phyloP scores from a whole-genome alignment of 1,284 basidiomycete species.

The Bjerkandera adusta region DNA sequence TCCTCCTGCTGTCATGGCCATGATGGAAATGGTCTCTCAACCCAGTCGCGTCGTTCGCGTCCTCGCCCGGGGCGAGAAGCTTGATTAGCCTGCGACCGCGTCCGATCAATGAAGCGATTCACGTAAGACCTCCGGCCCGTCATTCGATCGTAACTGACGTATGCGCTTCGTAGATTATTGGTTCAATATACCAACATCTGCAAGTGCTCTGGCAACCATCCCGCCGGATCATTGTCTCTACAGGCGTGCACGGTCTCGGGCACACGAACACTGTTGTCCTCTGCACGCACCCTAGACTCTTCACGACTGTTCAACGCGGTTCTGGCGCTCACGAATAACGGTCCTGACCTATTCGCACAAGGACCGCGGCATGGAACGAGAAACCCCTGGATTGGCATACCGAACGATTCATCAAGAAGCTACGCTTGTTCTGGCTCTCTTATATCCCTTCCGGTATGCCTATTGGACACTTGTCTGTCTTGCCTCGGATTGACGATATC shows the following conservation, averaged over 20 bases:
- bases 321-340: slow-evolving; percentile 3
- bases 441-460: slow-evolving; percentile 4
- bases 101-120: background rate
- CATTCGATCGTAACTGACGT: background rate
- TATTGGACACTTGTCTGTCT: background rate
- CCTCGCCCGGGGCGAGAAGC: slow-evolving; percentile 76
- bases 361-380: background rate
- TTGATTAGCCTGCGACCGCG: slow-evolving; percentile 33
- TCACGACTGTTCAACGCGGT: background rate
- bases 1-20: slow-evolving; percentile 67
- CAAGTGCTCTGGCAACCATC: background rate
- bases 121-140: background rate
- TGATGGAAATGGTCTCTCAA: slow-evolving; percentile 72
- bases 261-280: background rate
- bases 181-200: slow-evolving; percentile 1
- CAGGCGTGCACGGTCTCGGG: background rate
- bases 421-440: background rate
- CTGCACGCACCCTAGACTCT: slow-evolving; percentile 4
- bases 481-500: no score
- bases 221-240: background rate
- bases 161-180: background rate
- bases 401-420: background rate
- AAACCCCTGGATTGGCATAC: background rate
- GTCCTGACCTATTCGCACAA: background rate
- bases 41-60: slow-evolving; percentile 71